Percentiles rank a stretch among this genome's conserved stretches.
Conservation (phyloP, 371 early-diverging fungal genomes). For the Mortierella sp. region DNA sequence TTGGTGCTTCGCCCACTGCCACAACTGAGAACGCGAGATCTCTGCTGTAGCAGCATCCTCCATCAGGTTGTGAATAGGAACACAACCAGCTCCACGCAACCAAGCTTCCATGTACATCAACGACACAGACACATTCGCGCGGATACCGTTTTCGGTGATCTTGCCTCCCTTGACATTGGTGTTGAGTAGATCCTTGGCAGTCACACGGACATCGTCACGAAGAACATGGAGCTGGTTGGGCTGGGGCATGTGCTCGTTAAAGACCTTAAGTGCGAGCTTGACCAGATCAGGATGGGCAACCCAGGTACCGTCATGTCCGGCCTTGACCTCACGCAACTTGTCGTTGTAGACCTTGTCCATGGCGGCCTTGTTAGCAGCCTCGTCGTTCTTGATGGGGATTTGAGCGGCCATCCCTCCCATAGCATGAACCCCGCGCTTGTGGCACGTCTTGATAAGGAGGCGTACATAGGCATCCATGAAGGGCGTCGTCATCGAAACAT, state of each 20-base stretch:
- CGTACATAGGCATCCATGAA: conserved; percentile 97
- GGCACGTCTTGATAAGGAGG: conserved; percentile 95
- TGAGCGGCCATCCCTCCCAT: conserved; percentile 99
- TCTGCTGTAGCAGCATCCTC: conserved; percentile 98
- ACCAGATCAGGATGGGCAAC: conserved; percentile 97
- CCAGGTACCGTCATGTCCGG: conserved; percentile 98
- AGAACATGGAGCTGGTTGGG: conserved; percentile 95
- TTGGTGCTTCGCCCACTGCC: conserved; percentile 96
- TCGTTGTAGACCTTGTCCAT: conserved; percentile 94
- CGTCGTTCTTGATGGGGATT: conserved; percentile 95
- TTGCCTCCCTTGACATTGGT: conserved; percentile 77
- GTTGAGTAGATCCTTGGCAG: conserved; percentile 85
- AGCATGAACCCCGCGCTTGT: conserved; percentile 96
- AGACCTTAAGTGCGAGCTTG: conserved; percentile 86
- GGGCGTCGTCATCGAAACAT: conserved; percentile 93
- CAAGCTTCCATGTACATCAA: conserved; percentile 96
- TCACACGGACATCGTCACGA: conserved; percentile 91
- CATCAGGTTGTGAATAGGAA: conserved; percentile 97
- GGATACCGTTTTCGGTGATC: conserved; percentile 92
- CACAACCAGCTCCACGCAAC: conserved; percentile 95
- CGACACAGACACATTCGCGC: conserved; percentile 91
- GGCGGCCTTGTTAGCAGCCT: conserved; percentile 87
- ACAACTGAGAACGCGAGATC: conserved; percentile 96
- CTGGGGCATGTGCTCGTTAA: conserved; percentile 94
- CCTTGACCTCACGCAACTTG: conserved; percentile 93